phyloP scores from a whole-genome alignment of 2,329 filamentous ascomycete genomes.

The Incumbomyces delicatus region DNA sequence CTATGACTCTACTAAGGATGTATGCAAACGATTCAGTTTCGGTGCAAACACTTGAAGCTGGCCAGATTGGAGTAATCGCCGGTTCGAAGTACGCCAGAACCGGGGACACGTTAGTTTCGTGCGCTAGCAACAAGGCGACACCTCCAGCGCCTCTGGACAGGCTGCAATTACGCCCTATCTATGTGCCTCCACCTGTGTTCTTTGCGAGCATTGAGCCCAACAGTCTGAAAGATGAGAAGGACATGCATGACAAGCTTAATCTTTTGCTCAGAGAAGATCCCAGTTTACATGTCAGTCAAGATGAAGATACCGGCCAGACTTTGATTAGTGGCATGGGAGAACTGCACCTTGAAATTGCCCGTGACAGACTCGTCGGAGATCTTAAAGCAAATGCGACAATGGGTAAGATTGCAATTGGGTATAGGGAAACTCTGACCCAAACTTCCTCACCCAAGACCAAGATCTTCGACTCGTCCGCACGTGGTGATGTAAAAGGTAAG shows the following conservation, averaged over 20 bases:
- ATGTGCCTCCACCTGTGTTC: conserved; percentile 87
- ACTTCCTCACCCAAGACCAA: conserved; percentile 48
- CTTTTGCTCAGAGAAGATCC: conserved; percentile 85
- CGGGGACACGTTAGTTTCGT: conserved; percentile 80
- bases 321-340: conserved; percentile 94
- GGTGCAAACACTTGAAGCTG: conserved; percentile 66
- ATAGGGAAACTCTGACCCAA: conserved; percentile 68
- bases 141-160: conserved; percentile 60
- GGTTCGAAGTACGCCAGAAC: conserved; percentile 87
- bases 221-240: conserved; percentile 67
- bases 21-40: conserved; percentile 82
- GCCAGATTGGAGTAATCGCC: conserved; percentile 88
- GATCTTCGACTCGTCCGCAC: conserved; percentile 60
- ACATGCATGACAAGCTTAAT: conserved; percentile 64
- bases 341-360: conserved; percentile 84
- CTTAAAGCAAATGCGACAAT: conserved; percentile 79
- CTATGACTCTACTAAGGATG: conserved; percentile 75
- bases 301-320: conserved; percentile 87
- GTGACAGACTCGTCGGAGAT: conserved; percentile 77
- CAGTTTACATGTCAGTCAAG: conserved; percentile 71
- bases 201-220: conserved; percentile 87
- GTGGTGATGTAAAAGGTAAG: conserved; percentile 70
- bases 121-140: conserved; percentile 52
- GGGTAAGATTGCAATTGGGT: conserved; percentile 88
- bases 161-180: conserved; percentile 76